Evolutionary conservation across 441 rosid species (phyloP), one percentile per base, ranked within the genome.

Genomic region (Hypseocharis bilobata): DNA sequence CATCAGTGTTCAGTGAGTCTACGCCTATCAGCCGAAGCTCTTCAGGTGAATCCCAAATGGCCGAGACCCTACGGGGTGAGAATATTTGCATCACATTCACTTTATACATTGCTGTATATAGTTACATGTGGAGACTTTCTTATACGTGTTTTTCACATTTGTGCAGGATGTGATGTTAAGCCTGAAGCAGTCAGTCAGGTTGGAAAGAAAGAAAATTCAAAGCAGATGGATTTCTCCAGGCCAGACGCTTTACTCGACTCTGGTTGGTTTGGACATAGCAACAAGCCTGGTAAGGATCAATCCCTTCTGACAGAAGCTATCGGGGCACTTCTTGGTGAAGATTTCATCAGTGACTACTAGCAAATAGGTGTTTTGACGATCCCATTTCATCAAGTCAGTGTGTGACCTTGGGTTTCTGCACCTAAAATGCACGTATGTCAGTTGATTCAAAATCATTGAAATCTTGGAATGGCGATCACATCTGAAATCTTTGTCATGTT

Each of bases 311-410:
- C 58, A 7, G 85, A 82, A 61, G 71, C 69, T 65, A 63, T 77
- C 13, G 64, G 64, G 1, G 26, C 56, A 40, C 76, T 76, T 66
- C 74, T 81, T 3, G 78, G 80, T 36, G 82, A 76, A 59, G 84
- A 76, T 73, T 5, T 34, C 20, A 27, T 59, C 42, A 22, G 58
- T 54, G 72, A 58, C 66, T 55, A 72, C 70, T 44, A 63, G 47
- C 68, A 51, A 49, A 57, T 28, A 29, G 57, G 29, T 47, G 25
- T 17, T 3, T 36, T 7, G 8, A 45, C 26, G n/a, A 32, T 27
- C 47, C n/a, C 38, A 13, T 32, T 13, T 1, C 19, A 23, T 59
- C 30, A 11, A 7, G 25, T 25, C n/a, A n/a, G n/a, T n/a, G 32
- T 59, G 45, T 59, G 26, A 4, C 63, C 45, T 59, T 23, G 16